Base-by-base conservation (phyloP, 2,329 filamentous ascomycete genomes). In the Rhexocercosporidium sp. region DNA sequence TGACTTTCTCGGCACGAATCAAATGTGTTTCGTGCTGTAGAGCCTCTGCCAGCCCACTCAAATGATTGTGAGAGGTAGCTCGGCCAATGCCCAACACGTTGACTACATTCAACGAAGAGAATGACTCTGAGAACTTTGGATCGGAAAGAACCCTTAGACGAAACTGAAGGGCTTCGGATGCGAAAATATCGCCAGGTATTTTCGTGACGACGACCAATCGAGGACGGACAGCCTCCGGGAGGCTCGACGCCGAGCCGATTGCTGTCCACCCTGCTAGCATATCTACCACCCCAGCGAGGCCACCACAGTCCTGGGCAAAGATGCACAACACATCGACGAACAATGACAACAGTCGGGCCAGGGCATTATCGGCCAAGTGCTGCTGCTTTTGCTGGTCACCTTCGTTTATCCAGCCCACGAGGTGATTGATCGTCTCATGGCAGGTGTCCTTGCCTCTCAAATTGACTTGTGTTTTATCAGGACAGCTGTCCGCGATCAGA, bases 241-340 rank as follows among this genome's bases (percentile, higher is more conserved):
- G 54, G 59, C 60, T 70, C 46, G 71, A 74, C 51, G 64, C 59
- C 59, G 70, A 72, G 29, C 65, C 69, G 16, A 69, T 62, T 39
- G 56, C 62, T 53, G 62, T 59, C 70, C 65, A 74, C 20, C 20
- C 22, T 46, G 62, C 62, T n/a, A 75, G 51, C 20, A 54, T 69
- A 37, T 62, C 49, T 57, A 70, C 64, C 16, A 72, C 62, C 34
- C 57, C 56, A 44, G 61, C 60, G 20, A 74, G 60, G 12, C 68
- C 65, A 27, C 69, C 29, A 57, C 71, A 71, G 59, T 76, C 71
- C 37, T 74, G 53, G 22, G 68, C 65, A 61, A 76, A 75, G 53
- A 75, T 71, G 54, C 66, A 74, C 22, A 76, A 47, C 18, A 76
- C 64, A 53, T 76, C 65, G 47, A 61, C 63, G 54, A 76, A 76